Evolutionary conservation across 352 stramenopile species (phyloP).

Genomic region (Phytophthora pinifolia): DNA sequence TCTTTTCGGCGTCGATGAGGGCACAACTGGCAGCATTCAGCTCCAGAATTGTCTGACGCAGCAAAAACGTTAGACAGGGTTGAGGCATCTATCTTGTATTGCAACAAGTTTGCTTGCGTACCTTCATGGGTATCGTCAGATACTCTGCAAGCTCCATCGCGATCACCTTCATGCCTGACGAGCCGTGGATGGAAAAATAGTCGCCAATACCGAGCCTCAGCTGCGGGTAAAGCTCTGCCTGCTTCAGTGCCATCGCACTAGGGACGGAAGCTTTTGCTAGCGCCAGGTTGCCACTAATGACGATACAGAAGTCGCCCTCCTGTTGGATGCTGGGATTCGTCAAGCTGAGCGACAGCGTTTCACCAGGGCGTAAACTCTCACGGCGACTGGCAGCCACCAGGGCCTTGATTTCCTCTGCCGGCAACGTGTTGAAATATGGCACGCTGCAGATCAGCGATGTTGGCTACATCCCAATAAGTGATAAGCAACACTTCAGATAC

Average conservation of each 20-base stretch:
- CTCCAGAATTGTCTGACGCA: slow-evolving; percentile 31
- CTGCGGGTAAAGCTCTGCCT: slow-evolving; percentile 53
- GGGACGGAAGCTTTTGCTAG: slow-evolving; percentile 34
- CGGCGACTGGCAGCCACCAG: slow-evolving; percentile 49
- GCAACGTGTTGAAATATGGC: slow-evolving; percentile 74
- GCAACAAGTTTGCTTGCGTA: slow-evolving; percentile 8
- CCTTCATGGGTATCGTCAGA: slow-evolving; percentile 52
- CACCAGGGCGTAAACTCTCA: slow-evolving; percentile 48
- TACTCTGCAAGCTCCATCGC: slow-evolving; percentile 71
- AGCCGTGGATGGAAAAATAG: slow-evolving; percentile 49
- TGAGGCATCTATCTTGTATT: not conserved
- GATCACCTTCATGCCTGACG: slow-evolving; percentile 59
- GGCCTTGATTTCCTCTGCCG: slow-evolving; percentile 49
- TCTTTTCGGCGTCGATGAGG: slow-evolving; percentile 49
- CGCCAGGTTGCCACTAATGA: slow-evolving; percentile 59
- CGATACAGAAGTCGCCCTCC: slow-evolving; percentile 61
- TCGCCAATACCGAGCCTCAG: slow-evolving; percentile 70
- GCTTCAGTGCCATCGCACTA: slow-evolving; percentile 44
- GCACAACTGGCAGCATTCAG: slow-evolving; percentile 28
- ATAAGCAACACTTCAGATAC: not conserved
- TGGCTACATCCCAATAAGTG: slow-evolving; percentile 31
- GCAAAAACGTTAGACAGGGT: not conserved
- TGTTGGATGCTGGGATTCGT: slow-evolving; percentile 7
- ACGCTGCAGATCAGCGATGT: slow-evolving; percentile 75
- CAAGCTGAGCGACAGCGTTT: slow-evolving; percentile 39